phyloP scores from a whole-genome alignment of 177 flowering plant genomes.

The Vitis hybrid region DNA sequence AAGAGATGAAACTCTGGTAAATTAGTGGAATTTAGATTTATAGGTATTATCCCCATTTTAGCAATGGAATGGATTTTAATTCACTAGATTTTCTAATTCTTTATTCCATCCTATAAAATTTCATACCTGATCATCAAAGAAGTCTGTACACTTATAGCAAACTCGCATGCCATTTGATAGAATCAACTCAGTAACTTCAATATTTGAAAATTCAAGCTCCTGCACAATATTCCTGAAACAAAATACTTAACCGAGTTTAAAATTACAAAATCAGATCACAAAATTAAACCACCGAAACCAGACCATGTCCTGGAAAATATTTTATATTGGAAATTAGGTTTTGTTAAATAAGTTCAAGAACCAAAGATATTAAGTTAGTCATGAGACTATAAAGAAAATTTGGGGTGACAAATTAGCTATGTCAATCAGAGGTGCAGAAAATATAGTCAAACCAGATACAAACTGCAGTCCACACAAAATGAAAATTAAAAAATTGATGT shows the following conservation, averaged over 20 bases:
- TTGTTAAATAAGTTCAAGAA: too few species aligned
- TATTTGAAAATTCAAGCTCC: slow-evolving; percentile 55
- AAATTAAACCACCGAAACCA: neutral
- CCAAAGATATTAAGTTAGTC: neutral
- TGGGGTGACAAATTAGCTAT: too few species aligned
- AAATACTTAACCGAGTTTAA: slow-evolving; percentile 3
- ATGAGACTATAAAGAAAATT: too few species aligned
- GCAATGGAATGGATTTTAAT: neutral
- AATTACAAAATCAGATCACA: slow-evolving; percentile 7
- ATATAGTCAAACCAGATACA: too few species aligned
- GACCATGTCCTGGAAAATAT: neutral
- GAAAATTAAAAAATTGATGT: too few species aligned
- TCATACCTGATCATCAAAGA: slow-evolving; percentile 91
- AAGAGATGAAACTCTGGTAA: neutral
- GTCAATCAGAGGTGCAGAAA: too few species aligned
- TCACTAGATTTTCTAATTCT: neutral
- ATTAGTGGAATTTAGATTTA: neutral
- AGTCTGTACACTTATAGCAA: slow-evolving; percentile 90
- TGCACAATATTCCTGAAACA: slow-evolving; percentile 56
- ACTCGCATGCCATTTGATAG: slow-evolving; percentile 93
- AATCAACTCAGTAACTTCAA: slow-evolving; percentile 75
- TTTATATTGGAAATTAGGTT: neutral
- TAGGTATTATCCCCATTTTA: neutral
- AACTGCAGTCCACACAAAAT: too few species aligned
- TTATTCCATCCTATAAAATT: neutral